phyloP scores from a whole-genome alignment of 2,329 filamentous ascomycete species.

The Aspergillus thermomutatus region DNA sequence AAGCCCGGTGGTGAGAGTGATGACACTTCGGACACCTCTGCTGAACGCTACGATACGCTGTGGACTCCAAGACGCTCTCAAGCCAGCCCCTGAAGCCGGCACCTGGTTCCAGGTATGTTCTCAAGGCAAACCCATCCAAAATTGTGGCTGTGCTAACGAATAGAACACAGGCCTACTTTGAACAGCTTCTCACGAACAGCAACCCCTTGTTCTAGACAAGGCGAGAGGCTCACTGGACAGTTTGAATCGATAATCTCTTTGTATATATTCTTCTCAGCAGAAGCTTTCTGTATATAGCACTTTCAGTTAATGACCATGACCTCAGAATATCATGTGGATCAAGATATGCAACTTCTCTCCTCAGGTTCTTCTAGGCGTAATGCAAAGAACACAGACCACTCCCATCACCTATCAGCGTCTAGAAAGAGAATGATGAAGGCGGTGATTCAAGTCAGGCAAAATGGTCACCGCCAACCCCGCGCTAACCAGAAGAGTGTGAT shows the following conservation, averaged over 20 bases:
- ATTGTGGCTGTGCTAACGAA: neutral
- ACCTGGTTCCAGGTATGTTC: conserved; percentile 59
- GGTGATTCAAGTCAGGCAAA: conserved; percentile 9
- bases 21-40: conserved; percentile 48
- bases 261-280: neutral
- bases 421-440: conserved; percentile 8
- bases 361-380: neutral
- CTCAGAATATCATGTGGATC: neutral
- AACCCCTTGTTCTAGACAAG: conserved; percentile 24
- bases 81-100: conserved; percentile 68
- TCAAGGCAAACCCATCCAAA: conserved; percentile 22
- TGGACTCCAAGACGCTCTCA: conserved; percentile 51
- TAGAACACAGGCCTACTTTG: conserved; percentile 23
- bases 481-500: conserved; percentile 20
- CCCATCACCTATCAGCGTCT: neutral
- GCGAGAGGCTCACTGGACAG: neutral
- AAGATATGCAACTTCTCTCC: neutral
- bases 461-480: conserved; percentile 26
- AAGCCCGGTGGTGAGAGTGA: conserved; percentile 62
- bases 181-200: conserved; percentile 26
- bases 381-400: neutral
- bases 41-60: conserved; percentile 55
- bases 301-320: neutral
- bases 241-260: neutral
- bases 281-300: conserved; percentile 3